Conservation (phyloP, 805 yeast species). For the Soucietia sequanensis region DNA sequence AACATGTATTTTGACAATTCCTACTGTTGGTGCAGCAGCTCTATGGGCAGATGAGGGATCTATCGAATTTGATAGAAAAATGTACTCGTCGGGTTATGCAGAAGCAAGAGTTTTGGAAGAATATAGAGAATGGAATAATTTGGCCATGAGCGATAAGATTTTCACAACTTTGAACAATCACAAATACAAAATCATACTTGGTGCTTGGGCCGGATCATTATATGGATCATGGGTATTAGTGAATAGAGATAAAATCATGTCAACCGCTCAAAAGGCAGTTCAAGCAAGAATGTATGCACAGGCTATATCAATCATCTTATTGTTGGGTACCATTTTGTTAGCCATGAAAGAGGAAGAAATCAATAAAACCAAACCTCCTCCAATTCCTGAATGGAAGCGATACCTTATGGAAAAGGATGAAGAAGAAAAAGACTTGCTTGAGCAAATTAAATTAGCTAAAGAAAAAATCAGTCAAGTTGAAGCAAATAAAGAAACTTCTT, state of each 20-base stretch:
- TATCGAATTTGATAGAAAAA: constrained; percentile 38
- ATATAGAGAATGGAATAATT: constrained; percentile 32
- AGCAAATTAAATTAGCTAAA: constrained; percentile 6
- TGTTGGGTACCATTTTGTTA: constrained; percentile 67
- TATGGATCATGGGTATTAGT: constrained; percentile 74
- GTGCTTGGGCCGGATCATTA: constrained; percentile 40
- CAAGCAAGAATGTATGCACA: constrained; percentile 93
- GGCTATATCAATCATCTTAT: constrained; percentile 68
- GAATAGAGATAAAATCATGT: constrained; percentile 71
- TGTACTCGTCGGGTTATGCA: constrained; percentile 30
- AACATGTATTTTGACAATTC: constrained; percentile 37
- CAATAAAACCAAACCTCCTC: constrained; percentile 33
- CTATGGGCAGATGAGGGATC: constrained; percentile 47
- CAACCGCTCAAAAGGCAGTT: constrained; percentile 75
- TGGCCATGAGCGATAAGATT: constrained; percentile 28
- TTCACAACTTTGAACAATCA: constrained; percentile 26
- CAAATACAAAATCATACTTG: constrained; percentile 35
- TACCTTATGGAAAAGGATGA: constrained; percentile 24
- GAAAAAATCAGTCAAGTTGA: too few species aligned
- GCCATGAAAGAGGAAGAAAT: constrained; percentile 63
- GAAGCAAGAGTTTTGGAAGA: constrained; percentile 32
- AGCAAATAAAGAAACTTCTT: too few species aligned
- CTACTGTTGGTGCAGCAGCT: constrained; percentile 36
- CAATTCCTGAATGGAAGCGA: constrained; percentile 37
- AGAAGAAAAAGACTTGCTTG: constrained; percentile 13